Base-by-base conservation (phyloP, 106 monocot species). In the Ottelia alismoides region DNA sequence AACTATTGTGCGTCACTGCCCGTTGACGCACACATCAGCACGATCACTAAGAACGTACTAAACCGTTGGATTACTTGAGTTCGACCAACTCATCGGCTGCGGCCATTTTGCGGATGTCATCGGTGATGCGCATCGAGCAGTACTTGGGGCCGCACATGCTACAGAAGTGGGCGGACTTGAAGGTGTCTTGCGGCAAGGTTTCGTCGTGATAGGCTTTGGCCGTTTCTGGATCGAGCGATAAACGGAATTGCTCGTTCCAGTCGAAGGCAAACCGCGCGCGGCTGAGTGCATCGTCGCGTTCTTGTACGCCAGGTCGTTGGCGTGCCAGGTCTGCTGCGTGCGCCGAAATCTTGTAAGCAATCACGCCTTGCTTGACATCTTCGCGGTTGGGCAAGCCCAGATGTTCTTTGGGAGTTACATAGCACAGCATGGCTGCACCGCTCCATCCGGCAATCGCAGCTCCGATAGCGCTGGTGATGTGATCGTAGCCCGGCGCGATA, bases 81-180 rank as follows among this genome's bases (percentile, higher is more conserved):
- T n/a, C n/a, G n/a, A n/a, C n/a, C n/a, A n/a, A n/a, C n/a, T n/a
- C n/a, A n/a, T n/a, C n/a, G n/a, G n/a, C n/a, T n/a, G n/a, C n/a
- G n/a, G n/a, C n/a, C n/a, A n/a, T n/a, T n/a, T 75, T 98, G 50
- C 96, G 68, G 2, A 98, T 79, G 72, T 98, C 96, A 63, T 96
- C 96, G 23, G 96, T 96, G 45, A 96, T 89, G 56, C 89, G 89
- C 96, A 98, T 98, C 23, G 89, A 89, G 62, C 96, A 98, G 58
- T 89, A 98, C 44, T 98, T 98, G 45, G 89, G 96, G 24, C 96
- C 89, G 65, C 96, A 98, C 96, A 98, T 98, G 17, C 85, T 85
- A 55, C 96, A 98, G 72, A 98, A 98, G 75, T 98, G 96, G 50
- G 96, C 96, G 11, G 89, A 77, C 66, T 96, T 96, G 16, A 89